Evolutionary conservation across 257 asterid species (phyloP), one percentile per base, ranked within the genome.

Genomic region (Craterostigma plantagineum): DNA sequence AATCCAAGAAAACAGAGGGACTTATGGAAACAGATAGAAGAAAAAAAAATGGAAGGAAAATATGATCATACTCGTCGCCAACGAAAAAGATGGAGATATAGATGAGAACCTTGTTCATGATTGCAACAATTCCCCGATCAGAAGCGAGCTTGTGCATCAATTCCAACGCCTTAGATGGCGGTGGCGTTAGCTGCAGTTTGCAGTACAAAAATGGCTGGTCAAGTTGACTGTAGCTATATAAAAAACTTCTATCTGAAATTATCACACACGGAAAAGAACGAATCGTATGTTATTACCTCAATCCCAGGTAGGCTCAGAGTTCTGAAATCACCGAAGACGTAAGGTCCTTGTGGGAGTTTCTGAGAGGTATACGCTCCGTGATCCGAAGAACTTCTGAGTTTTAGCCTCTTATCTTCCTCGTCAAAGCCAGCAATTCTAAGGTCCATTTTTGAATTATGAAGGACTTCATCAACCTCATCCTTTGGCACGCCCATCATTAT

Each of bases 141-240:
- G 93, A 73, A 71, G 98, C 95, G 67, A 87, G 93, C 69, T 56
- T 87, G 61, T 82, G 98, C 73, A 87, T 67, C 70, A 79, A 62
- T 43, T 64, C 76, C 56, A 87, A 58, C 46, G 98, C 93, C 65
- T 70, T 71, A 1, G 77, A 70, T 45, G 90, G 68, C 50, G 98
- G 90, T 65, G 98, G 95, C 38, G 63, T 62, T 68, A 87, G 64
- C 98, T 87, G 81, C 55, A 58, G 46, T 42, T 42, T 38, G n/a
- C n/a, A n/a, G n/a, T n/a, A n/a, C n/a, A n/a, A n/a, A n/a, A n/a
- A 17, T 48, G 12, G 43, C 62, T 34, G 46, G n/a, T n/a, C n/a
- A n/a, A n/a, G n/a, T n/a, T n/a, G n/a, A n/a, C n/a, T n/a, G n/a
- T n/a, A n/a, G n/a, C n/a, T n/a, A n/a, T n/a, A n/a, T n/a, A n/a